Evolutionary conservation across 1,284 basidiomycete species (phyloP), one percentile per base, ranked within the genome.

Genomic region (Ustilago cynodontis): DNA sequence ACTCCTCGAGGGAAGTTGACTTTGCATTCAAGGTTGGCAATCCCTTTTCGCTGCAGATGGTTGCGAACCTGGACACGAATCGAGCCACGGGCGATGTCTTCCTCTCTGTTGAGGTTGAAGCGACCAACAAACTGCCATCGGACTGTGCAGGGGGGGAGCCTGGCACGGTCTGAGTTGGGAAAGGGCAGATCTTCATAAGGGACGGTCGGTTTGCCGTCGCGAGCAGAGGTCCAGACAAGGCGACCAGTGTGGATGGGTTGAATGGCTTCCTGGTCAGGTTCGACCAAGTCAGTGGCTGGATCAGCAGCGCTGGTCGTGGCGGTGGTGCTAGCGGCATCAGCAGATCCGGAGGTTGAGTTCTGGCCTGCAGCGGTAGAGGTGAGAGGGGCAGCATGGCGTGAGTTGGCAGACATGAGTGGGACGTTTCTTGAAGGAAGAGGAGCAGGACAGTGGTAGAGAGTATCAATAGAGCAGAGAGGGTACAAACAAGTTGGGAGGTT

Each of bases 141-240:
- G 5, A 56, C 26, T 3, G 54, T 56, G 39, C 54, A 45, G 10
- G 54, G 54, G 10, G 54, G 39, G 24, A 56, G 37, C 39, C 31
- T 20, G 35, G 54, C 54, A 43, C 26, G 28, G 26, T 56, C 54
- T 6, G 37, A 39, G 3, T 31, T 56, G 0, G 41, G 39, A 26
- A 56, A 56, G 26, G 54, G 54, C 37, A 56, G 39, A 3, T 56
- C 54, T 11, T 45, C 39, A 18, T 43, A 56, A 29, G 54, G 37
- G 5, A 56, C 26, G n/a, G n/a, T n/a, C n/a, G n/a, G n/a, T n/a
- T n/a, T n/a, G n/a, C n/a, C n/a, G n/a, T n/a, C 18, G n/a, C 24
- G 35, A 18, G 9, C 10, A 14, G 37, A 10, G 6, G 37, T 14
- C 37, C 37, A 39, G 8, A 39, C 13, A 5, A 13, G 37, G 37